A percentile compares a stretch with the other conserved stretches of the same genome.
These are phyloP conservation scores for bread wheat (Triticum aestivum) DNA, from an alignment of 176 grass and related monocot species.

Conservation along the genomic window IWGSC_CS_RefSeq_v2.1 NC_057813.1:724966413-724966912, in stretches of 20 bases:
- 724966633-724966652: background rate
- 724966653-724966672: background rate
- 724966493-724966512: background rate
- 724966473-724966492: background rate
- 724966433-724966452: background rate
- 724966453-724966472: background rate
- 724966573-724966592: background rate
- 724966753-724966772: background rate
- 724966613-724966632: background rate
- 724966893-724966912: background rate
- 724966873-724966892: constrained; percentile 26
- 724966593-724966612: background rate
- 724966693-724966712: no score
- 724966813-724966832: background rate
- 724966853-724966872: background rate
- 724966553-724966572: background rate
- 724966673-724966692: background rate
- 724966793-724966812: background rate
- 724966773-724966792: background rate
- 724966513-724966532: background rate
- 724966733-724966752: background rate
- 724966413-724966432: background rate
- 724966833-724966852: background rate
- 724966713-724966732: no score
- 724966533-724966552: background rate